phyloP scores from a whole-genome alignment of 768 basidiomycete species.

The Trametopsis cervina region DNA sequence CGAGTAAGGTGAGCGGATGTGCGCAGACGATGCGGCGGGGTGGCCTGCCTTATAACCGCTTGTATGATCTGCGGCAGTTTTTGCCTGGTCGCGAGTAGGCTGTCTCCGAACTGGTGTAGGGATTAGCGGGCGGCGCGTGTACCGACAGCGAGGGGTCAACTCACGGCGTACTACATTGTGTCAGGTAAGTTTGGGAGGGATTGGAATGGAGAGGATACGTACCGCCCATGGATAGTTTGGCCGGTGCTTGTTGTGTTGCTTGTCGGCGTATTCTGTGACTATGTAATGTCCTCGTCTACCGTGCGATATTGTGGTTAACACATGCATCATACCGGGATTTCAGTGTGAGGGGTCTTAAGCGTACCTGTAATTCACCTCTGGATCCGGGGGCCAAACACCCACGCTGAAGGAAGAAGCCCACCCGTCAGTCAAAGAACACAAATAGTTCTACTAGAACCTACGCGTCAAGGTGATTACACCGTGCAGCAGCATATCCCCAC shows the following conservation, averaged over 20 bases:
- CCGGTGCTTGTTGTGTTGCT: constrained; percentile 51
- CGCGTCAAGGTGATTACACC: constrained; percentile 67
- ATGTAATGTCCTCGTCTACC: constrained; percentile 63
- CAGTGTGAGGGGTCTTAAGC: constrained; percentile 12
- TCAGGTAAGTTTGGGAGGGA: too few species aligned
- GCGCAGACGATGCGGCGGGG: neutral
- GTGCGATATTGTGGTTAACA: too few species aligned
- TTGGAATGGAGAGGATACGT: constrained; percentile 24
- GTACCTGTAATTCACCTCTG: constrained; percentile 72
- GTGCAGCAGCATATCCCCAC: constrained; percentile 78
- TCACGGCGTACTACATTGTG: constrained; percentile 65
- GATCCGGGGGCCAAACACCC: constrained; percentile 71
- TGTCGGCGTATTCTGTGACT: constrained; percentile 62
- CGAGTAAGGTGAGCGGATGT: neutral
- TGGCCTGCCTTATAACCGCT: constrained; percentile 57
- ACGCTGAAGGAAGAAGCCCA: too few species aligned
- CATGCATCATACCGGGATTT: too few species aligned
- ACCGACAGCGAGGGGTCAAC: too few species aligned
- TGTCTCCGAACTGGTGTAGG: constrained; percentile 83
- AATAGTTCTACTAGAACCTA: too few species aligned
- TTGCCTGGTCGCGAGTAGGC: constrained; percentile 58
- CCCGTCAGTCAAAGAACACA: too few species aligned
- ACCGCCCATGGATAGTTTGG: constrained; percentile 74
- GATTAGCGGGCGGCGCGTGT: too few species aligned
- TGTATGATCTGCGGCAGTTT: constrained; percentile 68